Percentiles rank a stretch among this genome's conserved stretches.
phyloP scores from a whole-genome alignment of 768 basidiomycete species.

The Pleurotus platypus region DNA sequence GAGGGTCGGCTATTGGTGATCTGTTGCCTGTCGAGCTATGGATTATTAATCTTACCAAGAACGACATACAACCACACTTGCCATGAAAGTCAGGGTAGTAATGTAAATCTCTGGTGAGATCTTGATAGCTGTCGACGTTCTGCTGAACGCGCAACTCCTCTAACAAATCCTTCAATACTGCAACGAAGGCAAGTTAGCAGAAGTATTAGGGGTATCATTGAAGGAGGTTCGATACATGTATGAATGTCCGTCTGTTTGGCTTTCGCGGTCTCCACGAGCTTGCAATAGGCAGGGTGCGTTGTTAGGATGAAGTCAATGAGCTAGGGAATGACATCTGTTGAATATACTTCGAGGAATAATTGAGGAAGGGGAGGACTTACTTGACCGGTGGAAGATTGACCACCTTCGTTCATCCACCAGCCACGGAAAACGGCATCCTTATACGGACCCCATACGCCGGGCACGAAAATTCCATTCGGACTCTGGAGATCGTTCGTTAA shows the following conservation, averaged over 20 bases:
- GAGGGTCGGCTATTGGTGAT: constrained; percentile 93
- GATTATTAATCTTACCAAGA: background rate
- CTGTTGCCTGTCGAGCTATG: constrained; percentile 67
- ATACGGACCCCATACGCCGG: constrained; percentile 92
- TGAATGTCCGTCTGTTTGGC: constrained; percentile 58
- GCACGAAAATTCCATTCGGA: constrained; percentile 78
- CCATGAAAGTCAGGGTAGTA: constrained; percentile 96
- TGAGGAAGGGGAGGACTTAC: constrained; percentile 28
- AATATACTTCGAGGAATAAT: background rate
- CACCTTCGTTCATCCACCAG: constrained; percentile 99
- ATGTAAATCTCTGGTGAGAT: constrained; percentile 87
- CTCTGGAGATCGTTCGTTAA: constrained; percentile 41
- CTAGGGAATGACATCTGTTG: constrained; percentile 26
- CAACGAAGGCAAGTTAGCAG: background rate
- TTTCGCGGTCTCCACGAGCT: constrained; percentile 62
- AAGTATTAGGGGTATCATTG: background rate
- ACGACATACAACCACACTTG: constrained; percentile 21
- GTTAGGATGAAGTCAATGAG: constrained; percentile 94
- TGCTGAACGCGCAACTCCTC: constrained; percentile 59
- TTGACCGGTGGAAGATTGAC: constrained; percentile 98
- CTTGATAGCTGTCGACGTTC: constrained; percentile 61
- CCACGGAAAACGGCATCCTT: constrained; percentile 88
- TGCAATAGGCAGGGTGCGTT: constrained; percentile 82
- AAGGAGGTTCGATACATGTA: constrained; percentile 32
- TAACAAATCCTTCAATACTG: constrained; percentile 74